Percentiles rank a stretch among this genome's conserved stretches.
These are phyloP conservation scores for Dioszegia hungarica DNA, from an alignment of 768 basidiomycete genomes.

Conservation along the genomic window DNA sequence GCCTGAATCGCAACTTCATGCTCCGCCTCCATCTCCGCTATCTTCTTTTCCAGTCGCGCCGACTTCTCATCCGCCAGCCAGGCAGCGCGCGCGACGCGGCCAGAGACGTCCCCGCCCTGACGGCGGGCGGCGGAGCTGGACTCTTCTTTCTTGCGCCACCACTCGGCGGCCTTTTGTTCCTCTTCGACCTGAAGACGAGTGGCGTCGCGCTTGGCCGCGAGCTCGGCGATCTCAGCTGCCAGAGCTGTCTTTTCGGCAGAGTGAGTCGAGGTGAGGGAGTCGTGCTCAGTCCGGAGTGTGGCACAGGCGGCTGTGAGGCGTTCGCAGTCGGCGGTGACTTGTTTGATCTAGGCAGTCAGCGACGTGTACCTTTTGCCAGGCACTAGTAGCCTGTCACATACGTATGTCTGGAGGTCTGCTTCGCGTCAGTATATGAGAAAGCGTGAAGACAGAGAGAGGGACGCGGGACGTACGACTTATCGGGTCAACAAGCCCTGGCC, in stretches of 20 bases:
- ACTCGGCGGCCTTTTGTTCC: constrained; percentile 1
- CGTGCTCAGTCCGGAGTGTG: constrained; percentile 4
- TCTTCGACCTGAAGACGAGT: constrained; percentile 3
- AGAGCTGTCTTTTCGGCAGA: neutral
- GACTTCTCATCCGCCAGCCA: constrained; percentile 19
- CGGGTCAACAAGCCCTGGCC: neutral
- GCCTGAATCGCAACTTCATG: constrained; percentile 12
- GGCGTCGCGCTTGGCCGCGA: constrained; percentile 11
- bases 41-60: neutral
- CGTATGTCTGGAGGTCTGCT: neutral
- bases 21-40: neutral
- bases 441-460: too few relatives aligned
- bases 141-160: constrained; percentile 12
- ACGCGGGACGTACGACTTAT: neutral
- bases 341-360: neutral
- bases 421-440: neutral
- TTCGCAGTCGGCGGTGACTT: neutral
- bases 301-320: constrained; percentile 12
- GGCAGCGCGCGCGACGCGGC: constrained; percentile 16
- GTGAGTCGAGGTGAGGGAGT: constrained; percentile 4
- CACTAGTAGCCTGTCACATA: neutral
- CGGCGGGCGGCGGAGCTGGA: too few relatives aligned
- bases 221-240: constrained; percentile 7
- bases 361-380: too few relatives aligned
- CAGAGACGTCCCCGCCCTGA: constrained; percentile 10